phyloP scores from a whole-genome alignment of 805 yeast species.

The Saturnispora gosingensis region DNA sequence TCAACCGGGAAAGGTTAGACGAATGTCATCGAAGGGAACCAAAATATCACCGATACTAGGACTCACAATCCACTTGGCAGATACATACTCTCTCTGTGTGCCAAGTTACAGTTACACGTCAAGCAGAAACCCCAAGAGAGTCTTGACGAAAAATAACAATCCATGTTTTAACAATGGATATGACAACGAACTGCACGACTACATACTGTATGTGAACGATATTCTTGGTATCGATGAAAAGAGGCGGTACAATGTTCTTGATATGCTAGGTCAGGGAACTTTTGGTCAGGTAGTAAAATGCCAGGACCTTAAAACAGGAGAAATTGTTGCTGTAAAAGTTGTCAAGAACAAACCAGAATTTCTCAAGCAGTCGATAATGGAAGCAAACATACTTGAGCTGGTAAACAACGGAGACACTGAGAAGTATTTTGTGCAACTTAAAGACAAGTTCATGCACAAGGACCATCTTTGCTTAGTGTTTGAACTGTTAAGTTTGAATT shows the following conservation, averaged over 20 bases:
- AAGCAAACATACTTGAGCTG: constrained; percentile 76
- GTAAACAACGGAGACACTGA: constrained; percentile 63
- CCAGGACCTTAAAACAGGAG: constrained; percentile 65
- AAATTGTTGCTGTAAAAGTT: constrained; percentile 88
- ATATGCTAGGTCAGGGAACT: constrained; percentile 91
- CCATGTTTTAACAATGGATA: constrained; percentile 71
- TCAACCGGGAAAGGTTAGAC: constrained; percentile 24
- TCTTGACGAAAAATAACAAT: constrained; percentile 85
- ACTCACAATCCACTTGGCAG: constrained; percentile 63
- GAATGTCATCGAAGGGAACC: constrained; percentile 51
- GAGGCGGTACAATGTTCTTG: constrained; percentile 79
- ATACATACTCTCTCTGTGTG: constrained; percentile 78
- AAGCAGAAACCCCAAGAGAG: constrained; percentile 82
- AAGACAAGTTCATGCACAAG: constrained; percentile 86
- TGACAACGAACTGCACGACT: constrained; percentile 86
- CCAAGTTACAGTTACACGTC: constrained; percentile 77
- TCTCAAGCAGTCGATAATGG: constrained; percentile 84
- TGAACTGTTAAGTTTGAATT: constrained; percentile 77
- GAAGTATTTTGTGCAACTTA: constrained; percentile 65
- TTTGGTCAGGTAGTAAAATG: constrained; percentile 98
- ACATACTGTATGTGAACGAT: constrained; percentile 89
- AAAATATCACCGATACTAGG: constrained; percentile 76
- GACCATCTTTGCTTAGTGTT: constrained; percentile 90
- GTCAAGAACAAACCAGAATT: constrained; percentile 88
- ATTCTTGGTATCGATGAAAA: constrained; percentile 81